These are phyloP conservation scores for Collybia sp. DNA, from an alignment of 768 basidiomycete genomes.

Conservation along the genomic window DNA sequence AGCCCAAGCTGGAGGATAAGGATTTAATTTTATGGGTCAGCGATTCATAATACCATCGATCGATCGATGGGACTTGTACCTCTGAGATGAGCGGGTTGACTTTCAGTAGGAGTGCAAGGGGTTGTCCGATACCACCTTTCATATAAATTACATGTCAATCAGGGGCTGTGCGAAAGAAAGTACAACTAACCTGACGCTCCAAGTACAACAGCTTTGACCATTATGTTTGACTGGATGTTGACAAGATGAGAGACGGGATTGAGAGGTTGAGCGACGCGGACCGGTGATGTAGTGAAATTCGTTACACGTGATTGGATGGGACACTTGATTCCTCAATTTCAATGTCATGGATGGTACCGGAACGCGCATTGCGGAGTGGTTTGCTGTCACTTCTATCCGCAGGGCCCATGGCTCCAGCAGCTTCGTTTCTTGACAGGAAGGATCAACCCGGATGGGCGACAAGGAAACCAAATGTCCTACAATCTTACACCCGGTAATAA, in stretches of 20 bases:
- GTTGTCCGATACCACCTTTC: slow-evolving; percentile 94
- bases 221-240: slow-evolving; percentile 12
- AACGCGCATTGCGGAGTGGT: too few species aligned
- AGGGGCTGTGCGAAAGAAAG: slow-evolving; percentile 6
- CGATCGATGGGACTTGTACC: slow-evolving; percentile 30
- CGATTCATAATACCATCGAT: background rate
- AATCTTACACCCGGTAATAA: too few species aligned
- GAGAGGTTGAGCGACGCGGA: background rate
- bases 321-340: too few species aligned
- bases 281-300: background rate
- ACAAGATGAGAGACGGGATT: too few species aligned
- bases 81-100: slow-evolving; percentile 74
- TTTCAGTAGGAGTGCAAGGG: slow-evolving; percentile 90
- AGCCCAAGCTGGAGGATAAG: slow-evolving; percentile 59
- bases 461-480: too few species aligned
- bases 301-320: too few species aligned
- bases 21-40: background rate
- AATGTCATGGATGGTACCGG: too few species aligned
- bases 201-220: slow-evolving; percentile 88
- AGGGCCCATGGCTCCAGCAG: too few species aligned
- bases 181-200: slow-evolving; percentile 77
- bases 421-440: too few species aligned
- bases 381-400: too few species aligned
- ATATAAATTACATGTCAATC: slow-evolving; percentile 4
- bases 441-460: too few species aligned